Evolutionary conservation across 2,329 filamentous ascomycete genomes (phyloP).

Genomic region (Trichoderma semiorbis): DNA sequence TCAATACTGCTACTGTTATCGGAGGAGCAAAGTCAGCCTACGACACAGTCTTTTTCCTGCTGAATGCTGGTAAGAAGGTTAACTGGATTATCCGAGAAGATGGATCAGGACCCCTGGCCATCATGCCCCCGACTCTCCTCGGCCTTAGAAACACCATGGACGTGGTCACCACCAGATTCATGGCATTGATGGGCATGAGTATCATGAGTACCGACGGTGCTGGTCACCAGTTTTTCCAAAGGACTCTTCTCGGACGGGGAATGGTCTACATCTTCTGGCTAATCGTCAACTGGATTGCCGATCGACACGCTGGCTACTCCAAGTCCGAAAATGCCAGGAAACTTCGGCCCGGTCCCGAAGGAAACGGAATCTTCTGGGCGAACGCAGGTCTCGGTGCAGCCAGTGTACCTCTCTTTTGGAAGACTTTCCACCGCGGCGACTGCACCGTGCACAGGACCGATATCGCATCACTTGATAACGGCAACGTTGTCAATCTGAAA

Average conservation of each 20-base stretch:
- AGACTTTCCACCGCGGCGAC: not conserved
- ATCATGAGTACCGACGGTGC: constrained; percentile 28
- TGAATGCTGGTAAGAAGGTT: constrained; percentile 30
- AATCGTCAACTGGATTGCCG: not conserved
- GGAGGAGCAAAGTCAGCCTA: constrained; percentile 34
- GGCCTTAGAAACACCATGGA: constrained; percentile 30
- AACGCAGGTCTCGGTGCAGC: not conserved
- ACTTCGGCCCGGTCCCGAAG: not conserved
- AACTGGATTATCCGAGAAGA: constrained; percentile 33
- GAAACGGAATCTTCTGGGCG: not conserved
- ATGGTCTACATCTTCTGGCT: not conserved
- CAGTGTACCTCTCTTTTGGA: not conserved
- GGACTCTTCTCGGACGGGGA: not conserved
- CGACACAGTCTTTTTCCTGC: constrained; percentile 32
- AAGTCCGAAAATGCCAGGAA: not conserved
- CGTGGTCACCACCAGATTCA: constrained; percentile 26
- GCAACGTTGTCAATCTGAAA: not conserved
- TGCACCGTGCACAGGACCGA: not conserved
- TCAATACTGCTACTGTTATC: constrained; percentile 26
- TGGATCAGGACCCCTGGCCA: not conserved
- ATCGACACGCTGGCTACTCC: not conserved
- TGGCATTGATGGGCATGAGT: constrained; percentile 26
- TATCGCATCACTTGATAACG: not conserved
- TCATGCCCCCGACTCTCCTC: constrained; percentile 19
- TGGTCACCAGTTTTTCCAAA: not conserved